Evolutionary conservation across 495 filamentous ascomycete species (phyloP), one percentile per base, ranked within the genome.

Genomic region (Penicillium salamii): DNA sequence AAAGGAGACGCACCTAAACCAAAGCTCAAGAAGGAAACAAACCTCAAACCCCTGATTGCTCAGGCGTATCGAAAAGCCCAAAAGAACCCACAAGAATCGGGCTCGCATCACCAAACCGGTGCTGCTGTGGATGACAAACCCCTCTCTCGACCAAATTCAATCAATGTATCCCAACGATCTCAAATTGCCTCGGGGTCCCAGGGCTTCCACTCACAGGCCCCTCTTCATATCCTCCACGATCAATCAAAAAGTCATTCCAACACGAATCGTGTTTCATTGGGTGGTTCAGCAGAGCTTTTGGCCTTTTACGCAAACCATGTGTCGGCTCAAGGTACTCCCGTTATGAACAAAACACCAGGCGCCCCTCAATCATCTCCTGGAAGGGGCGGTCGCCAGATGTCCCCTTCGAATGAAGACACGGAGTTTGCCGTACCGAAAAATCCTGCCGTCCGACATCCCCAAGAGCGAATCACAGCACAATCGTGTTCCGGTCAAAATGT

Each of bases 1-100:
- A 54, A 55, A 46, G 72, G 60, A 19, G 42, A 54, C 35, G 17
- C 39, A 14, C 44, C 58, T 15, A 48, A 51, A 35, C 56, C 54
- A n/a, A 48, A 49, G 19, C 15, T 66, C 8, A 51, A 31, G 19
- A 64, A 63, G 3, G 57, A 52, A n/a, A 35, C 32, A 1, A 4
- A 7, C 14, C 37, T 68, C 5, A 54, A 49, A 32, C 38, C 17
- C 8, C 43, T 66, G 15, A 55, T 69, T 45, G 39, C 50, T 19
- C 38, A 33, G 19, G 44, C 38, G 28, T 37, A 7, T n/a, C 49
- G 50, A 13, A 46, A 42, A 39, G 53, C 33, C 5, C 34, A 36
- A 17, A 36, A 45, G 14, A 20, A 15, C 7, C 33, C 23, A 21
- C 9, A 3, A 5, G 23, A 23, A n/a, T 7, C 12, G 7, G 28